Evolutionary conservation across 148 eudicot genomes (phyloP), one percentile per base, ranked within the genome.

Genomic region (Pharnaceum exiguum): DNA sequence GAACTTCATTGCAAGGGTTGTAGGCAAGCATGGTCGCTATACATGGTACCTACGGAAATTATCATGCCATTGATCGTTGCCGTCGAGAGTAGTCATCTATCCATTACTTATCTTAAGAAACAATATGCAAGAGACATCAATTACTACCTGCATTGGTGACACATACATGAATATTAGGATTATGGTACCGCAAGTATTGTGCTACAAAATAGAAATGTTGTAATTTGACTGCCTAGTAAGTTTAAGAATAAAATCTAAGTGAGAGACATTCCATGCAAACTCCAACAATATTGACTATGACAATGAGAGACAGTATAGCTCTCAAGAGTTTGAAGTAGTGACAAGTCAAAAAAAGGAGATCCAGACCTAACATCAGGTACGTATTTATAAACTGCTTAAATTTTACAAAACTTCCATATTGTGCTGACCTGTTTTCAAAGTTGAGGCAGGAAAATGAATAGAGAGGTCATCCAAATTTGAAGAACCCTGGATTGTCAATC

Each of bases 391-490:
- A 26, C 46, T 17, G 11, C 23, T n/a, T 29, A 39, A 62, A 9
- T n/a, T 12, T 44, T 10, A 24, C 26, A 13, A 21, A 9, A 53
- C 26, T 24, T 47, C 28, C 45, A 23, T 19, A 30, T 4, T 39
- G 30, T 37, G 30, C 18, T 70, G 25, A 70, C 74, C 74, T 63
- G 59, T 57, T 13, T 70, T 63, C 46, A 32, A 32, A 2, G 31
- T 42, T 43, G 59, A 57, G 42, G 12, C 54, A 37, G 75, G 75
- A 45, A 71, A 51, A 59, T 77, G 69, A 36, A 77, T 62, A 21
- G 53, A 60, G 42, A 77, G 71, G 50, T 77, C 77, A 56, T 77
- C 77, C 77, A 72, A 42, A 62, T 35, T 40, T 37, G 65, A 17
- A 23, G 56, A 69, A 44, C 81, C 81, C 11, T 44, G 57, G 13